Conservation (phyloP, 352 stramenopile genomes). For the Phytopythium boreale region DNA sequence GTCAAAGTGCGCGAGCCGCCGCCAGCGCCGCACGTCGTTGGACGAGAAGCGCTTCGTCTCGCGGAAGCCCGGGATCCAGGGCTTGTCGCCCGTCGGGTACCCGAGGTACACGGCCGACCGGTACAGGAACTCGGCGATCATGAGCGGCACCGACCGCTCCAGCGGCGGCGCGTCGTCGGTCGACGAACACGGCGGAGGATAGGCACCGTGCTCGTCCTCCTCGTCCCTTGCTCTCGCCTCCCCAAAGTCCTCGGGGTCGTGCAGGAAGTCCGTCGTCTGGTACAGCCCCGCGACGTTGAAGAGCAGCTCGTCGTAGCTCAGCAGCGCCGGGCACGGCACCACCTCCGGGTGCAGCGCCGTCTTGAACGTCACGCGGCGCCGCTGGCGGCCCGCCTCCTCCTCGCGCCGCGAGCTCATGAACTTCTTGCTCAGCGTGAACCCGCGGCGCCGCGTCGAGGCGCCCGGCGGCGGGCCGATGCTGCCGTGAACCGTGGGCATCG, state of each 20-base stretch:
- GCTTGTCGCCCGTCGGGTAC: slow-evolving; percentile 38
- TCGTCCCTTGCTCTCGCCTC: no score
- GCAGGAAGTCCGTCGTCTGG: slow-evolving; percentile 52
- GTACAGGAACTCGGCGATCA: slow-evolving; percentile 81
- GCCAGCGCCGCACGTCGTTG: slow-evolving; percentile 79
- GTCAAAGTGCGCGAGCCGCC: slow-evolving; percentile 66
- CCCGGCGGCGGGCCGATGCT: slow-evolving; percentile 1
- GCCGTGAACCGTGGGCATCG: no score
- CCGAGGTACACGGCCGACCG: slow-evolving; percentile 66
- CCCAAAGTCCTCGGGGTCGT: slow-evolving; percentile 42
- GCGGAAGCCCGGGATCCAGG: slow-evolving; percentile 62
- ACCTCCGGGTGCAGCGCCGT: slow-evolving; percentile 38
- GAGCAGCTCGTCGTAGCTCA: slow-evolving; percentile 59
- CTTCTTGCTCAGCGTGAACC: slow-evolving; percentile 8
- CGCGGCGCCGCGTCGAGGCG: slow-evolving; percentile 5
- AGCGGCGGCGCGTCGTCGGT: slow-evolving; percentile 27
- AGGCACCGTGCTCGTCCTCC: no score
- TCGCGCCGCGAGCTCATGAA: neutral
- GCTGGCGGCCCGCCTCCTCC: slow-evolving; percentile 5
- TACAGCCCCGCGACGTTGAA: slow-evolving; percentile 56
- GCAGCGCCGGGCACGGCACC: slow-evolving; percentile 25
- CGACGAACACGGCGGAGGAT: no score
- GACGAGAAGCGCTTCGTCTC: slow-evolving; percentile 66
- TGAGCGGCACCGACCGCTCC: slow-evolving; percentile 66
- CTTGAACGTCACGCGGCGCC: slow-evolving; percentile 49